Percentiles rank a stretch among this genome's conserved stretches.
These are phyloP conservation scores for Quercus wislizeni DNA, from an alignment of 306 rosid genomes.

Conservation along the genomic window DNA sequence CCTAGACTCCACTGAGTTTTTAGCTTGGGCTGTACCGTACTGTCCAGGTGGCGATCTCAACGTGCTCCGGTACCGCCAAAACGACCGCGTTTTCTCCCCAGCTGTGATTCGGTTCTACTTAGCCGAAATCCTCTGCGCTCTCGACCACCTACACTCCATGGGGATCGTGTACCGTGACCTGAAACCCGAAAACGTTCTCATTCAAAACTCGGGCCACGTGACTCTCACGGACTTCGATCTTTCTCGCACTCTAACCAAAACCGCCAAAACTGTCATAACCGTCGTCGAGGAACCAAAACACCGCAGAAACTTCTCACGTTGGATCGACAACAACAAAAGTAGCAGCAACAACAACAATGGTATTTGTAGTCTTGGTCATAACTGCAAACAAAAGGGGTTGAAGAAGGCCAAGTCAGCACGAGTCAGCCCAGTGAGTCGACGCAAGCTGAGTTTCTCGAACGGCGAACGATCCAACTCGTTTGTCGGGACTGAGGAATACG, in stretches of 20 bases:
- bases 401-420: conserved; percentile 66
- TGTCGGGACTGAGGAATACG: conserved; percentile 95
- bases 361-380: not conserved
- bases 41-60: conserved; percentile 96
- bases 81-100: conserved; percentile 73
- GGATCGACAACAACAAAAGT: conserved; percentile 18
- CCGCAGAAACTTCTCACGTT: conserved; percentile 50
- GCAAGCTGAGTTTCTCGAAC: conserved; percentile 50
- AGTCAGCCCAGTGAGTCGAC: conserved; percentile 78
- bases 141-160: conserved; percentile 64
- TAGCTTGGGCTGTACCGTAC: conserved; percentile 85
- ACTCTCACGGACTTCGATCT: conserved; percentile 96
- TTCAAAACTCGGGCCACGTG: conserved; percentile 88
- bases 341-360: too few relatives aligned
- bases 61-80: conserved; percentile 77
- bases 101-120: conserved; percentile 72
- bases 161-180: conserved; percentile 88
- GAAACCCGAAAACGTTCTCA: conserved; percentile 88
- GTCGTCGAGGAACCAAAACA: conserved; percentile 18
- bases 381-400: conserved; percentile 17
- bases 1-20: conserved; percentile 42
- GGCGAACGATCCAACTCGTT: conserved; percentile 86
- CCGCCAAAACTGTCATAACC: conserved; percentile 14
- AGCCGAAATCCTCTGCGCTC: conserved; percentile 86
- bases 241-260: conserved; percentile 54